These are phyloP conservation scores for Dimocarpus longan DNA, from an alignment of 345 rosid species.

Conservation along the genomic window DNA sequence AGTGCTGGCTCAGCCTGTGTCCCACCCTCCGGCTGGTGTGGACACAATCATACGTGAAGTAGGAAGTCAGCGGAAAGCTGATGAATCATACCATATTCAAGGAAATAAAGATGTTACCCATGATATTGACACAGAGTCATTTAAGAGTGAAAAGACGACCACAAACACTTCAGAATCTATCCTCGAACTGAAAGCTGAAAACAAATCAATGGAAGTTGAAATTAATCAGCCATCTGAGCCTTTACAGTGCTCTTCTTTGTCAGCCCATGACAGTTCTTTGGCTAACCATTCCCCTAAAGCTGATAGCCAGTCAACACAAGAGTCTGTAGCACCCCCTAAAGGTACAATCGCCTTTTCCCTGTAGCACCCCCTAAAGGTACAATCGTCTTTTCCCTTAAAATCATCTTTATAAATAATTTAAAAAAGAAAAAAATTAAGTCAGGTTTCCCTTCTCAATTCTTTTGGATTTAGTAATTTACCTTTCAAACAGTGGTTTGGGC, in stretches of 20 bases:
- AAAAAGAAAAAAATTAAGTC: background rate
- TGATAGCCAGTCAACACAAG: slow-evolving; percentile 31
- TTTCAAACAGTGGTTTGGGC: background rate
- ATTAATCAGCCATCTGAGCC: slow-evolving; percentile 36
- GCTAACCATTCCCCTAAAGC: slow-evolving; percentile 29
- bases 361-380: slow-evolving; percentile 43
- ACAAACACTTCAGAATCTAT: slow-evolving; percentile 10
- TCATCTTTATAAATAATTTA: background rate
- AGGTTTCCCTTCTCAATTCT: background rate
- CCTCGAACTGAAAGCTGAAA: slow-evolving; percentile 20
- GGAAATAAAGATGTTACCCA: slow-evolving; percentile 25
- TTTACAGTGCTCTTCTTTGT: slow-evolving; percentile 31
- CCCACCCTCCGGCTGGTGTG: slow-evolving; percentile 30
- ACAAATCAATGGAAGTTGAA: slow-evolving; percentile 32
- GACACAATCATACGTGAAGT: slow-evolving; percentile 33
- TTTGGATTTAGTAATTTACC: background rate
- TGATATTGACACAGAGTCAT: slow-evolving; percentile 14
- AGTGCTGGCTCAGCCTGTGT: slow-evolving; percentile 38
- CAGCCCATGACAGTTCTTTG: slow-evolving; percentile 29
- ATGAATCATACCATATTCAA: slow-evolving; percentile 35
- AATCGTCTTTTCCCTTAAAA: background rate
- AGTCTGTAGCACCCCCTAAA: slow-evolving; percentile 23
- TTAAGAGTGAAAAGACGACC: slow-evolving; percentile 25
- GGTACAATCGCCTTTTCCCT: slow-evolving; percentile 38
- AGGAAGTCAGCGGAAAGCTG: slow-evolving; percentile 30